phyloP scores from a whole-genome alignment of 2,329 filamentous ascomycete genomes.

The Hysterium pulicare region DNA sequence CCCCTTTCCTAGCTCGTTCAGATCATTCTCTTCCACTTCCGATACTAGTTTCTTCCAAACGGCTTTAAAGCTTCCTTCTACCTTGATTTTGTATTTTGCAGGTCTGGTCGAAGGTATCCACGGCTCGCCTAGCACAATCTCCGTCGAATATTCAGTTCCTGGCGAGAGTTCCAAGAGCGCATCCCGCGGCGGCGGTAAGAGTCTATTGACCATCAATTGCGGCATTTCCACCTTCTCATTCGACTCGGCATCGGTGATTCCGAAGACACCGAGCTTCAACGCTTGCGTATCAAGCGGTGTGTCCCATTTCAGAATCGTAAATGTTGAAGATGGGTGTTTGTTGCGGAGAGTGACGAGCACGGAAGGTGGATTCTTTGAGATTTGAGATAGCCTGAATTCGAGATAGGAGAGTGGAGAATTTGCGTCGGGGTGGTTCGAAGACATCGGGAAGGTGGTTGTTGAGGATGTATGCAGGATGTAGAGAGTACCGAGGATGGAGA shows the following conservation, averaged over 20 bases:
- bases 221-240: constrained; percentile 27
- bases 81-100: constrained; percentile 35
- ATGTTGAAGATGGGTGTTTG: constrained; percentile 25
- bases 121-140: constrained; percentile 36
- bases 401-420: constrained; percentile 22
- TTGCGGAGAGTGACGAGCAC: constrained; percentile 38
- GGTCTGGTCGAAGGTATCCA: constrained; percentile 37
- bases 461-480: constrained; percentile 25
- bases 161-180: constrained; percentile 36
- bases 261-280: constrained; percentile 38
- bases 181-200: constrained; percentile 35
- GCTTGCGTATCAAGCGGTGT: constrained; percentile 40
- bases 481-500: constrained; percentile 25
- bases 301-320: constrained; percentile 40
- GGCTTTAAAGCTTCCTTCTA: constrained; percentile 32
- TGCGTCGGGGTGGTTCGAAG: constrained; percentile 7
- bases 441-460: constrained; percentile 21
- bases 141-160: constrained; percentile 28
- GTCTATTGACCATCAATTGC: constrained; percentile 33
- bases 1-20: constrained; percentile 10
- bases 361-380: constrained; percentile 25
- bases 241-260: constrained; percentile 23
- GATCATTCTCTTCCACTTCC: constrained; percentile 21
- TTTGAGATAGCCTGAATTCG: constrained; percentile 27
- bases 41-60: constrained; percentile 30